A percentile compares a stretch with the other conserved stretches of the same genome.
phyloP scores from a whole-genome alignment of 2,329 filamentous ascomycete species.

The Trichoderma cornu-damae region DNA sequence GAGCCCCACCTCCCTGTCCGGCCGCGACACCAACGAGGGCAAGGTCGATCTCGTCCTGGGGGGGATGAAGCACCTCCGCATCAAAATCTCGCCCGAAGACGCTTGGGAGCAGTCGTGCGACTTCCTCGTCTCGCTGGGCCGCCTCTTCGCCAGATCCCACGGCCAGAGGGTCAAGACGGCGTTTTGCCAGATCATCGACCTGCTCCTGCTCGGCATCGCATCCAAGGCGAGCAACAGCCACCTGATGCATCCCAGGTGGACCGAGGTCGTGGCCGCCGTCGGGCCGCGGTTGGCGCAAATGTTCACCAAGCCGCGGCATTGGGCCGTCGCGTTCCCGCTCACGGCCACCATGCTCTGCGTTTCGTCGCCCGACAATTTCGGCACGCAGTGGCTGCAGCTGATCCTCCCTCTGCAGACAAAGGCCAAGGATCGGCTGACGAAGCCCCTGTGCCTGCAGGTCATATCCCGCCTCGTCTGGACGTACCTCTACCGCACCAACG shows the following conservation, averaged over 20 bases:
- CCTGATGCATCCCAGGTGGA: conserved; percentile 78
- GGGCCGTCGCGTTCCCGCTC: conserved; percentile 81
- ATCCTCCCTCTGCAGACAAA: conserved; percentile 72
- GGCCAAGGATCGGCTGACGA: conserved; percentile 75
- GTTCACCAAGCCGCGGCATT: conserved; percentile 87
- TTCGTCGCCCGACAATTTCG: conserved; percentile 78
- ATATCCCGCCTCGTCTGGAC: conserved; percentile 91
- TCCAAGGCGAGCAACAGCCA: conserved; percentile 71
- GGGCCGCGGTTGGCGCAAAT: conserved; percentile 76
- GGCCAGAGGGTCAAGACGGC: conserved; percentile 88
- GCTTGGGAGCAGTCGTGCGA: conserved; percentile 84
- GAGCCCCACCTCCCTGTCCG: conserved; percentile 50
- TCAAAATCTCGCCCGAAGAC: conserved; percentile 67
- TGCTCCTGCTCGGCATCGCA: conserved; percentile 79
- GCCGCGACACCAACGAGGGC: conserved; percentile 63
- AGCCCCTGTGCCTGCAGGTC: conserved; percentile 78
- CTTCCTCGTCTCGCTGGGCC: conserved; percentile 76
- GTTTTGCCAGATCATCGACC: conserved; percentile 88
- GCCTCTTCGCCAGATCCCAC: conserved; percentile 77
- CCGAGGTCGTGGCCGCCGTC: conserved; percentile 72
- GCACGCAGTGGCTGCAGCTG: conserved; percentile 79
- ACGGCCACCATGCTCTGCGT: conserved; percentile 83
- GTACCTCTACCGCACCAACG: conserved; percentile 79
- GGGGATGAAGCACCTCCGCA: conserved; percentile 83
- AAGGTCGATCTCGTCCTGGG: conserved; percentile 82